Percentiles rank a stretch among this genome's conserved stretches.
phyloP scores from a whole-genome alignment of 306 rosid genomes.

The Lagenaria siceraria region DNA sequence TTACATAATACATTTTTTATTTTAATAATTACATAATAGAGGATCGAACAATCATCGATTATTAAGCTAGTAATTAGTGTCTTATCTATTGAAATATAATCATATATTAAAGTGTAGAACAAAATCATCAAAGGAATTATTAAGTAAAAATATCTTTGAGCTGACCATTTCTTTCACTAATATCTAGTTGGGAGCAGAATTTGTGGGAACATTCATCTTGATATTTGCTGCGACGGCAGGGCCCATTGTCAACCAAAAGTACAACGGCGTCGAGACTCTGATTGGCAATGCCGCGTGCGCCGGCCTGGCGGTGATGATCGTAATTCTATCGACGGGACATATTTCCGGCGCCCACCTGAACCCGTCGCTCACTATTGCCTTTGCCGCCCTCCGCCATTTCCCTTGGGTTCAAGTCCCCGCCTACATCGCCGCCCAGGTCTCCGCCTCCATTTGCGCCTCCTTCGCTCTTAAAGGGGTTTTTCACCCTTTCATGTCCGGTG shows the following conservation, averaged over 20 bases:
- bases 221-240: conserved; percentile 86
- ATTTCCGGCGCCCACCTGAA: conserved; percentile 91
- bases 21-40: no score
- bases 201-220: conserved; percentile 81
- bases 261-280: conserved; percentile 49
- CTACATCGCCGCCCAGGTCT: conserved; percentile 66
- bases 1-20: no score
- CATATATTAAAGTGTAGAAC: no score
- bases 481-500: conserved; percentile 70
- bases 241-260: conserved; percentile 82
- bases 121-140: not conserved
- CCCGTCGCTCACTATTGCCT: conserved; percentile 87
- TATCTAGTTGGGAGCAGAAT: conserved; percentile 81
- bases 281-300: conserved; percentile 83
- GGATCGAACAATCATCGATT: no score
- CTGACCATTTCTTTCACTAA: not conserved
- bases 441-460: conserved; percentile 68
- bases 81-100: no score
- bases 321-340: conserved; percentile 84
- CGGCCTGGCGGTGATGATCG: conserved; percentile 71
- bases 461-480: conserved; percentile 65
- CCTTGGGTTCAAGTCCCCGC: conserved; percentile 89
- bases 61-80: no score
- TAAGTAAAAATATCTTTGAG: not conserved
- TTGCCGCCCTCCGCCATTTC: conserved; percentile 68